phyloP scores from a whole-genome alignment of 1,139 yeast species.

The Pichia sp. region DNA sequence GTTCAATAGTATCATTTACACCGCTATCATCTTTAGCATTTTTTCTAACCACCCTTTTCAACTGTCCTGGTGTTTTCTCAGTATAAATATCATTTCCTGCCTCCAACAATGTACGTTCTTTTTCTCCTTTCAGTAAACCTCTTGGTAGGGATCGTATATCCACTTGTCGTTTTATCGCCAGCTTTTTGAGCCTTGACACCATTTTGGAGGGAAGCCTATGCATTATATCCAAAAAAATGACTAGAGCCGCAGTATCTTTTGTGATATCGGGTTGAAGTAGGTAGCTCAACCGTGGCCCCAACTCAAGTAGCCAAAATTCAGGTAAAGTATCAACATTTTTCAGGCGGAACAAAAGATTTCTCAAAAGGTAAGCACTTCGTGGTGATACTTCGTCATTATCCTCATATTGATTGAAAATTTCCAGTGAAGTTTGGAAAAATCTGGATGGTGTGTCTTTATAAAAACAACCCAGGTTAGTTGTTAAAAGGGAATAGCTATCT shows the following conservation, averaged over 20 bases:
- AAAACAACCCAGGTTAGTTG: neutral
- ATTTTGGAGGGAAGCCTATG: conserved; percentile 1
- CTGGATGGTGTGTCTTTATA: conserved; percentile 1
- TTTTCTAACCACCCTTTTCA: neutral
- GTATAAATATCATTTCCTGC: neutral
- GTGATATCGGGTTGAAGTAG: conserved; percentile 5
- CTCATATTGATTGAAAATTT: neutral
- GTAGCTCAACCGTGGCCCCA: conserved; percentile 5
- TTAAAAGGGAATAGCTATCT: neutral
- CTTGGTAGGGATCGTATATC: neutral
- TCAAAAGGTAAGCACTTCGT: conserved; percentile 1
- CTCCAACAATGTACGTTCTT: neutral
- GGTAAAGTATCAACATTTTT: conserved; percentile 6
- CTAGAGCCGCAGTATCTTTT: neutral
- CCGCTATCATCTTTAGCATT: neutral
- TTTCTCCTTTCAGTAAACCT: neutral
- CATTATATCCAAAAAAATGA: neutral
- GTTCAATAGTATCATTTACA: neutral
- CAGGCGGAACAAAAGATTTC: conserved; percentile 3
- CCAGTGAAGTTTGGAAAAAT: conserved; percentile 2
- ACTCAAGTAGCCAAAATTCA: conserved; percentile 11
- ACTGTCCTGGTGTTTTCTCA: neutral
- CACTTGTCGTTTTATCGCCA: conserved; percentile 5
- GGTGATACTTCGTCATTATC: neutral
- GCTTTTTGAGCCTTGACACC: conserved; percentile 5